Percentiles rank a stretch among this genome's conserved stretches.
Conservation (phyloP, 1,284 basidiomycete species). For the Melampsora americana region DNA sequence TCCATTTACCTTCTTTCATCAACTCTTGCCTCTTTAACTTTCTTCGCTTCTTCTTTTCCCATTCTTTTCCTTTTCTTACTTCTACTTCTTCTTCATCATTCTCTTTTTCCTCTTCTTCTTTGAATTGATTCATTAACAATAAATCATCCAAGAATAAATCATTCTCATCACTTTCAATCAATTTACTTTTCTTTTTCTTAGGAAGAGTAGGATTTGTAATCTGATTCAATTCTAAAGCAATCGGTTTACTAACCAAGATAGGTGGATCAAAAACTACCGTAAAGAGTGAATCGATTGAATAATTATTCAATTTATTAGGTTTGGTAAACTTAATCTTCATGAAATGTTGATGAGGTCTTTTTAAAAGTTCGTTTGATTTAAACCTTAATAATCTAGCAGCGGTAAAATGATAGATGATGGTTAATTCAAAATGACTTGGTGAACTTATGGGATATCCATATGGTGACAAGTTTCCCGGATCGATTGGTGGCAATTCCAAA, state of each 20-base stretch:
- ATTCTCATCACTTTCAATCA: background rate
- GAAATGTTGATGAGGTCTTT: background rate
- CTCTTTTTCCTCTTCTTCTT: background rate
- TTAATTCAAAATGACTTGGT: constrained; percentile 4
- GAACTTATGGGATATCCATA: constrained; percentile 35
- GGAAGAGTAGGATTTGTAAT: background rate
- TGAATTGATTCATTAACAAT: background rate
- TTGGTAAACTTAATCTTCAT: constrained; percentile 4
- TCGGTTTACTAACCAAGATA: constrained; percentile 7
- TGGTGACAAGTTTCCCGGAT: background rate
- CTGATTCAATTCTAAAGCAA: constrained; percentile 5
- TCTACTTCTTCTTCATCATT: background rate
- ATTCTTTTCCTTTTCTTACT: background rate
- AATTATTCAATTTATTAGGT: constrained; percentile 5
- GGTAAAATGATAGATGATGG: constrained; percentile 23
- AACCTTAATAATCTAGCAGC: background rate
- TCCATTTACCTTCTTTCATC: too few relatives aligned
- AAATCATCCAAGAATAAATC: background rate
- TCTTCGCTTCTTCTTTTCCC: too few relatives aligned
- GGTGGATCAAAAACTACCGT: constrained; percentile 23
- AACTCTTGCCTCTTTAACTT: too few relatives aligned
- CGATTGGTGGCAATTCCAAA: background rate
- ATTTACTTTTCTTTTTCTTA: background rate
- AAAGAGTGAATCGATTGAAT: constrained; percentile 16
- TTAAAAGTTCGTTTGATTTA: background rate